A percentile compares a stretch with the other conserved stretches of the same genome.
phyloP scores from a whole-genome alignment of 768 basidiomycete genomes.

The Lactifluus rugatus region DNA sequence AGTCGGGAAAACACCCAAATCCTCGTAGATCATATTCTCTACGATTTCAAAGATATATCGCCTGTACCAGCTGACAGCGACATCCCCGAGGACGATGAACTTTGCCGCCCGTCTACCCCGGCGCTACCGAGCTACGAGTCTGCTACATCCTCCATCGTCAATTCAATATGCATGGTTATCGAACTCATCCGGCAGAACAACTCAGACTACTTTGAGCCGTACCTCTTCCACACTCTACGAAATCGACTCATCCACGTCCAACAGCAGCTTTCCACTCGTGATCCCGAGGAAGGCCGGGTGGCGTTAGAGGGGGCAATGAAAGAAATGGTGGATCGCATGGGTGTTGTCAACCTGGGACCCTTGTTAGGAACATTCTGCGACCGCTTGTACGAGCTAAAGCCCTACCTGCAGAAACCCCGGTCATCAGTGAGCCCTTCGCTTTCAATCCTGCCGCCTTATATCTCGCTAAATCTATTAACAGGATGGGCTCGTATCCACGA shows the following conservation, averaged over 20 bases:
- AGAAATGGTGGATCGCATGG: constrained; percentile 77
- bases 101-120: constrained; percentile 16
- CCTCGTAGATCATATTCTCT: constrained; percentile 67
- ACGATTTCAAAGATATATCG: constrained; percentile 38
- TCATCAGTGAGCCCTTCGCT: constrained; percentile 49
- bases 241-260: constrained; percentile 85
- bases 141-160: constrained; percentile 69
- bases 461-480: constrained; percentile 25
- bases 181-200: constrained; percentile 97
- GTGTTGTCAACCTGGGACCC: constrained; percentile 83
- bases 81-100: constrained; percentile 20
- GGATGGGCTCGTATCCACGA: constrained; percentile 62
- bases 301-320: constrained; percentile 61
- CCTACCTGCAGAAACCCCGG: constrained; percentile 59
- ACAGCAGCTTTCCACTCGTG: constrained; percentile 46
- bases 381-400: constrained; percentile 57
- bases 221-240: constrained; percentile 87
- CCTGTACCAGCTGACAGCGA: neutral
- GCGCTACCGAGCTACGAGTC: constrained; percentile 40
- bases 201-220: constrained; percentile 97
- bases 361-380: constrained; percentile 67
- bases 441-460: neutral
- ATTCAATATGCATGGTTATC: constrained; percentile 81
- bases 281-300: constrained; percentile 51
- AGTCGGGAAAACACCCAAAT: constrained; percentile 57